These are phyloP conservation scores for Acanthamoeba divionensis DNA, from an alignment of 208 protist genomes.

Conservation along the genomic window DNA sequence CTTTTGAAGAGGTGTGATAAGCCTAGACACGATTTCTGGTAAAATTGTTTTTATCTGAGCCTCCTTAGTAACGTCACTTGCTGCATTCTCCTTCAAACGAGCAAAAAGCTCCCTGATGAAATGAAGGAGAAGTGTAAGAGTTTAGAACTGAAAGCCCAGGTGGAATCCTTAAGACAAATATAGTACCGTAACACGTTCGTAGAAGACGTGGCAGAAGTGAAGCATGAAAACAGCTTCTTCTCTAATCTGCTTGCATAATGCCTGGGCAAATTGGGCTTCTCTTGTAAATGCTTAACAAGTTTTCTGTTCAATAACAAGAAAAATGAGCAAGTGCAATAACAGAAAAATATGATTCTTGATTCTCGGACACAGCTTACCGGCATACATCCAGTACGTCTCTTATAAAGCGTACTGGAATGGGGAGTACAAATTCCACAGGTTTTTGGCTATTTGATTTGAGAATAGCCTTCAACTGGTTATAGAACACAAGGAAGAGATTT, in stretches of 20 bases:
- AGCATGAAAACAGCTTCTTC: neutral
- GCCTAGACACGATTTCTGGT: neutral
- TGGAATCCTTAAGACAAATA: too few relatives aligned
- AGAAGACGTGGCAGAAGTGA: neutral
- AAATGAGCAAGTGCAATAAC: too few relatives aligned
- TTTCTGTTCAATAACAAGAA: neutral
- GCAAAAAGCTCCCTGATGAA: too few relatives aligned
- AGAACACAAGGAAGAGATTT: slow-evolving; percentile 39
- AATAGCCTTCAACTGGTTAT: neutral
- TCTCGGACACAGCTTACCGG: neutral
- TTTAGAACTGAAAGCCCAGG: too few relatives aligned
- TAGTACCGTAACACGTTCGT: too few relatives aligned
- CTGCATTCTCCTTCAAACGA: neutral
- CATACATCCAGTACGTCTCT: slow-evolving; percentile 8
- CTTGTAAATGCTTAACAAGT: slow-evolving; percentile 23
- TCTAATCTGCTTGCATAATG: slow-evolving; percentile 43
- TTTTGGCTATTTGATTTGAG: neutral
- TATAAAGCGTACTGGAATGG: neutral
- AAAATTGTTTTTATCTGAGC: neutral
- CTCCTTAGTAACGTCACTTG: neutral
- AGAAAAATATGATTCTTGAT: too few relatives aligned
- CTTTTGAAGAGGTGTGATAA: neutral
- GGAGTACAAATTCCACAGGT: neutral
- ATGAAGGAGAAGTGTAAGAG: too few relatives aligned
- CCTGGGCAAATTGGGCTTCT: slow-evolving; percentile 9